These are phyloP conservation scores for Pezicula rhizophila DNA, from an alignment of 2,329 filamentous ascomycete genomes.

Conservation along the genomic window DNA sequence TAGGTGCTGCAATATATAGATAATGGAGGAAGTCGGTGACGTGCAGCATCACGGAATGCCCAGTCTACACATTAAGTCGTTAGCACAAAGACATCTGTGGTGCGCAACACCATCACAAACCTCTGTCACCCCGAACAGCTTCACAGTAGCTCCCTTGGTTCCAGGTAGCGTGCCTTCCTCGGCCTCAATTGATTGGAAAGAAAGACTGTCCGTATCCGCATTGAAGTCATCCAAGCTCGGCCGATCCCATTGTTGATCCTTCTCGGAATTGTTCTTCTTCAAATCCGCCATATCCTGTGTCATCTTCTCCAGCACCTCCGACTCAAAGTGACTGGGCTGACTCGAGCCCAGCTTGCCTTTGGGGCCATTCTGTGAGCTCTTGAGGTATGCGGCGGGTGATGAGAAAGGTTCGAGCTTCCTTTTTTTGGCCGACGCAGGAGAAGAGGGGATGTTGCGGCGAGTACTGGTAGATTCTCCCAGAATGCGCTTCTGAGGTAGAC, in stretches of 20 bases:
- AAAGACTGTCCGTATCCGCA: slow-evolving; percentile 61
- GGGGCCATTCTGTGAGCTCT: slow-evolving; percentile 55
- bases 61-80: slow-evolving; percentile 37
- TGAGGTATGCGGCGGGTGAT: slow-evolving; percentile 52
- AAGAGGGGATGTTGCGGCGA: slow-evolving; percentile 54
- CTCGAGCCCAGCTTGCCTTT: slow-evolving; percentile 63
- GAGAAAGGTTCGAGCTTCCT: slow-evolving; percentile 66
- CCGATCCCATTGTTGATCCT: slow-evolving; percentile 85
- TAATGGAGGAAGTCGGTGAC: slow-evolving; percentile 96
- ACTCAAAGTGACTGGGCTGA: slow-evolving; percentile 83
- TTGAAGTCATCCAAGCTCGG: slow-evolving; percentile 56
- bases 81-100: slow-evolving; percentile 6
- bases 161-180: slow-evolving; percentile 82
- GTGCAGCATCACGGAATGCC: slow-evolving; percentile 90
- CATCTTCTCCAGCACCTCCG: slow-evolving; percentile 90
- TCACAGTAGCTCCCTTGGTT: slow-evolving; percentile 66
- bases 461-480: slow-evolving; percentile 62
- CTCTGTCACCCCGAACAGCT: slow-evolving; percentile 89
- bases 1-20: slow-evolving; percentile 83
- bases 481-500: slow-evolving; percentile 66
- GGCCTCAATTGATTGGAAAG: slow-evolving; percentile 91
- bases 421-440: slow-evolving; percentile 55
- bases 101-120: slow-evolving; percentile 31
- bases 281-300: slow-evolving; percentile 85
- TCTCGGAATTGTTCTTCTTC: slow-evolving; percentile 83